Evolutionary conservation across 176 grass and related monocot genomes (phyloP).

Genomic region (Hordeum marinum): DNA sequence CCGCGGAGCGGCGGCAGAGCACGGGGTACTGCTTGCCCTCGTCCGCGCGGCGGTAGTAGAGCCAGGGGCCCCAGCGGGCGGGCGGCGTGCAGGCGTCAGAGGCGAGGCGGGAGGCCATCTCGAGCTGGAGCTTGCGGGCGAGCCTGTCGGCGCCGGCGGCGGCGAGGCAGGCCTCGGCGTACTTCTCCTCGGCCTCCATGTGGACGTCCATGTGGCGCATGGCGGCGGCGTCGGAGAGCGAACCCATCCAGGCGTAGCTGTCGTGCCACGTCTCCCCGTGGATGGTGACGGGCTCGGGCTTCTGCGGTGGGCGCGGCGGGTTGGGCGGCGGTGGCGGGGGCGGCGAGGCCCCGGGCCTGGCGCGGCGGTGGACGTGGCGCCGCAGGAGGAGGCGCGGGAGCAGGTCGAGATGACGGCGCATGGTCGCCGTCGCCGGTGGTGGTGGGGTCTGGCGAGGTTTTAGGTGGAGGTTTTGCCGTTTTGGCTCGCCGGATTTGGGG

Average conservation of each 20-base stretch:
- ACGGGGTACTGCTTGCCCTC: constrained; percentile 91
- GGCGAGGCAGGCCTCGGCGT: constrained; percentile 75
- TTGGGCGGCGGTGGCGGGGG: constrained; percentile 14
- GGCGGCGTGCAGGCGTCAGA: constrained; percentile 72
- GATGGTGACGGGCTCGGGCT: constrained; percentile 49
- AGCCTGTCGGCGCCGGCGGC: constrained; percentile 60
- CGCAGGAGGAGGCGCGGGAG: constrained; percentile 33
- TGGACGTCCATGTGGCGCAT: constrained; percentile 98
- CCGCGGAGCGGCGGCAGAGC: constrained; percentile 68
- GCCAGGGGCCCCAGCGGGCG: constrained; percentile 71
- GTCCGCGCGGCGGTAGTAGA: constrained; percentile 80
- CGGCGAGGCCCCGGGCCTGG: neutral
- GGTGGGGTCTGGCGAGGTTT: constrained; percentile 14
- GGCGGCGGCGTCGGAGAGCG: constrained; percentile 70
- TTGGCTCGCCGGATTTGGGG: constrained; percentile 13
- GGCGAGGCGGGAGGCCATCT: constrained; percentile 79
- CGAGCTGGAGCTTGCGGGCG: constrained; percentile 84
- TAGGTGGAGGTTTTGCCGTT: constrained; percentile 27
- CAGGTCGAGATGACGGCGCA: constrained; percentile 23
- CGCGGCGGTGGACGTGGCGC: constrained; percentile 36
- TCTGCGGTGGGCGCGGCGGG: constrained; percentile 48
- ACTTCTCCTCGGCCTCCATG: constrained; percentile 96
- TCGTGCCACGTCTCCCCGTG: constrained; percentile 62
- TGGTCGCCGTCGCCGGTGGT: constrained; percentile 4
- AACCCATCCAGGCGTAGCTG: constrained; percentile 69